A percentile compares a stretch with the other conserved stretches of the same genome.
Evolutionary conservation across 306 rosid genomes (phyloP).

Genomic region (Quercus cerris): DNA sequence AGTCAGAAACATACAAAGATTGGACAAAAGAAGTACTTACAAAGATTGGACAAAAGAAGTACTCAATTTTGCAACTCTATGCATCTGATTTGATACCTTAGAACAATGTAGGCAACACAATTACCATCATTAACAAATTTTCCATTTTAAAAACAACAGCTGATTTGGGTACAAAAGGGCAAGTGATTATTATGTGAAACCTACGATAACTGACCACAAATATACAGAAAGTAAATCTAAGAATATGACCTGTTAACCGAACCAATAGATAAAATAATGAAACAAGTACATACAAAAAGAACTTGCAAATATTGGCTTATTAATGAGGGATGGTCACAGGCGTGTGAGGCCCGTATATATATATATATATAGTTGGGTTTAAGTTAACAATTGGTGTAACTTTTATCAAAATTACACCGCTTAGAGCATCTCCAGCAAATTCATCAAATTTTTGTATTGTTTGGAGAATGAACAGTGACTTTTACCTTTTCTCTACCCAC

Average conservation of each 20-base stretch:
- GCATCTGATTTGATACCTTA: neutral
- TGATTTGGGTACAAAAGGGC: neutral
- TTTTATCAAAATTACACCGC: too few relatives aligned
- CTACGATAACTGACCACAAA: neutral
- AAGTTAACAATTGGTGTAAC: too few relatives aligned
- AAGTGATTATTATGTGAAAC: neutral
- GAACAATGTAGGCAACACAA: conserved; percentile 8
- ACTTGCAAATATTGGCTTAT: too few relatives aligned
- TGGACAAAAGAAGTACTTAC: neutral
- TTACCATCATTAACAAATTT: neutral
- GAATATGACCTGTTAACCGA: neutral
- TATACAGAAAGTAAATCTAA: neutral
- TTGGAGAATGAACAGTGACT: too few relatives aligned
- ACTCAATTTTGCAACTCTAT: neutral
- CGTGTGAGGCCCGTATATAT: too few relatives aligned
- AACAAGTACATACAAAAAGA: neutral
- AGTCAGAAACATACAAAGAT: conserved; percentile 1
- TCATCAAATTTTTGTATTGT: too few relatives aligned
- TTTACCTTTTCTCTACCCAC: too few relatives aligned
- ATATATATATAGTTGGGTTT: too few relatives aligned
- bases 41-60: neutral
- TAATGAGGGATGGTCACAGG: too few relatives aligned
- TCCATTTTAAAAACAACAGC: neutral
- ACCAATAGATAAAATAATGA: neutral
- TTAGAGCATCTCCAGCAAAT: too few relatives aligned